phyloP scores from a whole-genome alignment of 2,329 filamentous ascomycete genomes.

The Pezicula rhizophila region DNA sequence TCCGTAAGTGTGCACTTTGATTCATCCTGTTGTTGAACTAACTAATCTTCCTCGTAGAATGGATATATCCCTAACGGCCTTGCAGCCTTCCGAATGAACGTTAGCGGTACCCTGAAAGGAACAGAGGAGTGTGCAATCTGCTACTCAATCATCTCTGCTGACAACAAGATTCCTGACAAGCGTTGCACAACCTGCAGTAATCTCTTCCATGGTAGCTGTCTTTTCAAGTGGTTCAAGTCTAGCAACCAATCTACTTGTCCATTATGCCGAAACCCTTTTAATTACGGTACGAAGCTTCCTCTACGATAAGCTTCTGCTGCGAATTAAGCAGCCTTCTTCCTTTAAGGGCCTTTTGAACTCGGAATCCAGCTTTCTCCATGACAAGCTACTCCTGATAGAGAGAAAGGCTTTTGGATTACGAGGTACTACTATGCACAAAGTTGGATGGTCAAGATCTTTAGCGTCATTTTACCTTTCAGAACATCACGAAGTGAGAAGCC shows the following conservation, averaged over 20 bases:
- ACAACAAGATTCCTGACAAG: constrained; percentile 89
- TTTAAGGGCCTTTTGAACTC: too few relatives aligned
- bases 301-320: too few relatives aligned
- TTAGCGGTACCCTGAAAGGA: constrained; percentile 81
- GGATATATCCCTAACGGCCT: constrained; percentile 85
- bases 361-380: too few relatives aligned
- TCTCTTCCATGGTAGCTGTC: constrained; percentile 79
- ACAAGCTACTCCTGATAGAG: too few relatives aligned
- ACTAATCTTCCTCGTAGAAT: constrained; percentile 42
- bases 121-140: constrained; percentile 96
- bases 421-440: too few relatives aligned
- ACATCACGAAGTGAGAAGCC: too few relatives aligned
- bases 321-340: too few relatives aligned
- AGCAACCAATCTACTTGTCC: constrained; percentile 91
- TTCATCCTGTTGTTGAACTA: background rate
- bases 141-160: constrained; percentile 85
- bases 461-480: too few relatives aligned
- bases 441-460: too few relatives aligned
- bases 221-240: constrained; percentile 96
- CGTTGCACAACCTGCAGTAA: constrained; percentile 89
- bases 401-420: too few relatives aligned
- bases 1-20: constrained; percentile 42
- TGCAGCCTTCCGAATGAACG: constrained; percentile 77
- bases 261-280: constrained; percentile 84
- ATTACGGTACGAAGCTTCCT: constrained; percentile 33